Base-by-base conservation (phyloP, 805 yeast genomes). In the Candida nitratophila region DNA sequence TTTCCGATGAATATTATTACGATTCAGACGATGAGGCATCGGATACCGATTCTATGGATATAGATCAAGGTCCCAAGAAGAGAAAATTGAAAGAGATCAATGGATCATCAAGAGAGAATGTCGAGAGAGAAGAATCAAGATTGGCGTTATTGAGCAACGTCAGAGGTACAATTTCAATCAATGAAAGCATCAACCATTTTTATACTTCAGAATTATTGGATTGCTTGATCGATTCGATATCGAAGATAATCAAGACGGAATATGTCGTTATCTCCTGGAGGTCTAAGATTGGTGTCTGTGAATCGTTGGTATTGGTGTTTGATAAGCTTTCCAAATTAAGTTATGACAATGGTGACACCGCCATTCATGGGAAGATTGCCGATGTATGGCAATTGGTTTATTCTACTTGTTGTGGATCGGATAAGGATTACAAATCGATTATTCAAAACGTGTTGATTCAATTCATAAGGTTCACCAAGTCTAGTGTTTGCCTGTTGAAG, bases 381-480 rank as follows among this genome's bases (percentile, higher is more conserved):
- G 11, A n/a, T 12, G 20, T 27, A 4, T 32, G 43, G 36, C 27
- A 26, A 22, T 16, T 15, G 14, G 35, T 41, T n/a, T 35, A 37
- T 10, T 17, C 11, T 7, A 24, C 30, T 12, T 12, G 36, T 16
- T 33, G 17, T 39, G 37, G 29, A 9, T n/a, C 36, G 4, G 24
- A 39, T 11, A 42, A 45, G 19, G 22, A 37, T 6, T 26, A n/a
- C 12, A 43, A 47, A n/a, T 57, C 52, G 22, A 55, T 57, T 21
- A 44, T 61, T 33, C 91, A 84, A 53, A 76, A 72, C 47, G 86
- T 82, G 3, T 71, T 81, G 44, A 59, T 83, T 19, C 77, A 77
- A 26, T 72, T 66, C 42, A 63, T 60, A 7, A 56, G 65, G 32
- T 26, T 37, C 5, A 11, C 32, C 3, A 34, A 34, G 17, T 34